Base-by-base conservation (phyloP, 495 filamentous ascomycete genomes). In the Penicillium alfredii region DNA sequence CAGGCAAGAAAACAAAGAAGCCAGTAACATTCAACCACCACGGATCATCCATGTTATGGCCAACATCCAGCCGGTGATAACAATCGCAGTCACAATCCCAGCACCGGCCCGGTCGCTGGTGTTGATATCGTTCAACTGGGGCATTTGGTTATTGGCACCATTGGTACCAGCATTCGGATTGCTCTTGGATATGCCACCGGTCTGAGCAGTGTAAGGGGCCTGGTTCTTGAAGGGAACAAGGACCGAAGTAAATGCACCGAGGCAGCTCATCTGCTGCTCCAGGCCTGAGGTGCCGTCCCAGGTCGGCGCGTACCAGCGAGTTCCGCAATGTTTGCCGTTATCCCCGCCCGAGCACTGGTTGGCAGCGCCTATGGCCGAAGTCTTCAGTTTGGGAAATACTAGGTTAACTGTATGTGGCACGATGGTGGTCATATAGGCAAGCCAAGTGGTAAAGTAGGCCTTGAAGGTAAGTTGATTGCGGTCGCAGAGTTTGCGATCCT, bases 401-500 rank as follows among this genome's bases (percentile, higher is more conserved):
- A 54, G 43, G 20, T 73, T 63, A 28, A 53, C 58, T 7, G 76
- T 81, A 39, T 68, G 76, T 3, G 84, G 82, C 4, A 79, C 84
- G 42, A 88, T 68, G 38, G 78, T 77, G 7, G 77, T 66, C 22
- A 76, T 72, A 22, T 72, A 73, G 2, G 78, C 76, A 53, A 90
- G 65, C 82, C 80, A 87, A 6, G 77, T 77, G 23, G 78, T 61
- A 11, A 87, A 64, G 47, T 85, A 82, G 6, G 81, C 82, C 60
- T 89, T 90, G 71, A 87, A 88, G 27, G 71, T 75, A 35, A 69
- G 69, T 55, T 85, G 77, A 50, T 90, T 86, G 30, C 68, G 68
- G 55, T 84, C 72, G 59, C 86, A 93, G 33, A 72, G 76, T 32
- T 61, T 67, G 18, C 60, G 56, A 0, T 65, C 53, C 49, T 93